A percentile compares a stretch with the other conserved stretches of the same genome.
phyloP scores from a whole-genome alignment of 2,329 filamentous ascomycete genomes.

The Tricladium varicosporioides region DNA sequence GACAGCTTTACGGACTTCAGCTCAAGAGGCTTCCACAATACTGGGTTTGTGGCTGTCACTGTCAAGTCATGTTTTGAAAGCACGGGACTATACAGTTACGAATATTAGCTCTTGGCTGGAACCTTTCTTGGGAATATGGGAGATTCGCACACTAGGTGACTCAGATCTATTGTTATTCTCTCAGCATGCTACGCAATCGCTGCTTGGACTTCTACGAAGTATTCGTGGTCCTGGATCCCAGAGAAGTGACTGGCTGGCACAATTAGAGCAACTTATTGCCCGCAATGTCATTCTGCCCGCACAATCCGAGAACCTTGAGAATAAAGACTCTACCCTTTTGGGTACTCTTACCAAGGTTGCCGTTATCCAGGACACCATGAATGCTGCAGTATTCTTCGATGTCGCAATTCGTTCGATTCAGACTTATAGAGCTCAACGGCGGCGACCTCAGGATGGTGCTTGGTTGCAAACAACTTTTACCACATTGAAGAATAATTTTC shows the following conservation, averaged over 20 bases:
- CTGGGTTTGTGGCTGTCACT: constrained; percentile 33
- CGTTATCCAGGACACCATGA: constrained; percentile 31
- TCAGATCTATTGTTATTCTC: constrained; percentile 29
- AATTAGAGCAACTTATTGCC: constrained; percentile 34
- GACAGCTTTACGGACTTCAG: constrained; percentile 28
- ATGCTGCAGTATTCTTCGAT: constrained; percentile 44
- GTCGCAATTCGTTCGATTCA: constrained; percentile 44
- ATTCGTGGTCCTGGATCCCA: constrained; percentile 3
- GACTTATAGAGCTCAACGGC: constrained; percentile 42
- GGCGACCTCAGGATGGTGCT: constrained; percentile 43
- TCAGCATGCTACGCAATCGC: constrained; percentile 32
- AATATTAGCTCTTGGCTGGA: constrained; percentile 22
- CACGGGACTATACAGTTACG: neutral
- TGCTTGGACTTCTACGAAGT: constrained; percentile 29
- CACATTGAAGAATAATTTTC: constrained; percentile 27
- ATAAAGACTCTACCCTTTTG: constrained; percentile 23
- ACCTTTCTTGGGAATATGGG: constrained; percentile 33
- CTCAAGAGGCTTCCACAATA: constrained; percentile 30
- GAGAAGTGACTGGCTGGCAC: constrained; percentile 16
- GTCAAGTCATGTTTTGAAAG: constrained; percentile 16
- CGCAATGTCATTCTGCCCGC: constrained; percentile 36
- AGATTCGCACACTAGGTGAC: constrained; percentile 20
- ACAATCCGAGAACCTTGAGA: constrained; percentile 20
- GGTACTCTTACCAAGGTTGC: constrained; percentile 24
- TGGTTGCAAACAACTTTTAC: constrained; percentile 50